A percentile compares a stretch with the other conserved stretches of the same genome.
phyloP scores from a whole-genome alignment of 192 early-diverging fungal genomes.

The Neocallimastix lanati region DNA sequence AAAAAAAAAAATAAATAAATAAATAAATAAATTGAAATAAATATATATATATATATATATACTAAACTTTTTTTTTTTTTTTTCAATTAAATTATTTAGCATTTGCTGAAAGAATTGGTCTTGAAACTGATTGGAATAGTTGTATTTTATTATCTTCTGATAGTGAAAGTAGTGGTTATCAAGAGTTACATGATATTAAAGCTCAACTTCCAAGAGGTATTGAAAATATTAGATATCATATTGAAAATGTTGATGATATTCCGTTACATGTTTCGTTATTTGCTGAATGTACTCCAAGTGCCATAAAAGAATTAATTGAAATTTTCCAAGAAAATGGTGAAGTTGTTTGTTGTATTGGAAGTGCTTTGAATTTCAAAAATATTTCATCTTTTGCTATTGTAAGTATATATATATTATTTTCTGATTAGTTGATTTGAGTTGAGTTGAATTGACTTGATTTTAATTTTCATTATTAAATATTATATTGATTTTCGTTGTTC shows the following conservation, averaged over 20 bases:
- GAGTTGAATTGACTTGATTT: too few species aligned
- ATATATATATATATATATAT: too few species aligned
- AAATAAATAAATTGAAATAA: too few species aligned
- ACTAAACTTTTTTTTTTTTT: too few species aligned
- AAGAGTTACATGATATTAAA: constrained; percentile 91
- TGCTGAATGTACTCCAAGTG: constrained; percentile 71
- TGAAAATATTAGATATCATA: constrained; percentile 74
- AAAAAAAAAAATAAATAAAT: too few species aligned
- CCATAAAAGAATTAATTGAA: constrained; percentile 76
- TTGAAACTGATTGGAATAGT: constrained; percentile 98
- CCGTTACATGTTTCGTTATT: constrained; percentile 96
- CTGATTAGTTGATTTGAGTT: too few species aligned
- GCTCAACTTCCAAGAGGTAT: constrained; percentile 87
- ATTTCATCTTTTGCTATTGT: constrained; percentile 71
- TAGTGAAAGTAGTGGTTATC: constrained; percentile 59
- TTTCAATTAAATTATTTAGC: too few species aligned
- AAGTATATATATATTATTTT: too few species aligned
- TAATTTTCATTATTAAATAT: too few species aligned
- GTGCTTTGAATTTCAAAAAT: constrained; percentile 70
- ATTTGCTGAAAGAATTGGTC: constrained; percentile 84
- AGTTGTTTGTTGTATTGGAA: constrained; percentile 88
- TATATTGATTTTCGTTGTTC: too few species aligned
- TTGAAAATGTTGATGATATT: constrained; percentile 86
- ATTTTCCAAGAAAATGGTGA: constrained; percentile 78
- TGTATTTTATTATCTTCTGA: constrained; percentile 82